phyloP scores from a whole-genome alignment of 1,284 basidiomycete genomes.

The Ceratobasidium sp. region DNA sequence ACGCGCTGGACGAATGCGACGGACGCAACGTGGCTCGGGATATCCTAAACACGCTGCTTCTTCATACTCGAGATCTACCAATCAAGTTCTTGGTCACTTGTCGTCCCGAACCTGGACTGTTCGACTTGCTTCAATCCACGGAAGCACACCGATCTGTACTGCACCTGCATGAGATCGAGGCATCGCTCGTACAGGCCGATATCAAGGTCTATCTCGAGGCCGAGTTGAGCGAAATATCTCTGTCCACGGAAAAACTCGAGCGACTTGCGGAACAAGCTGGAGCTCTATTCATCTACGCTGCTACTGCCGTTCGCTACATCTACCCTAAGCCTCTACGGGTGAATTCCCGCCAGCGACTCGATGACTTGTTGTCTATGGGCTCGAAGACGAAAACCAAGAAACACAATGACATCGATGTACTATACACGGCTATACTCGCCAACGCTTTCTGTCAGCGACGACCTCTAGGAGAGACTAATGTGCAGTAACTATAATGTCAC shows the following conservation, averaged over 20 bases:
- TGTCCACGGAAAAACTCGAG: neutral
- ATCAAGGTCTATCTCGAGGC: neutral
- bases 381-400: no score
- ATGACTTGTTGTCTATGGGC: neutral
- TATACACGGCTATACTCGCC: neutral
- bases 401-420: no score
- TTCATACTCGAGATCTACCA: neutral
- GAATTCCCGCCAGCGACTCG: neutral
- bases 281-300: slow-evolving; percentile 8
- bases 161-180: slow-evolving; percentile 1
- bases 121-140: neutral
- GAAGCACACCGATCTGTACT: neutral
- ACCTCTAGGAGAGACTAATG: no score
- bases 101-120: slow-evolving; percentile 11
- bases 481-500: no score
- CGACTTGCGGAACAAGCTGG: neutral
- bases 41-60: neutral
- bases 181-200: slow-evolving; percentile 1
- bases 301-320: neutral
- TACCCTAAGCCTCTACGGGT: no score
- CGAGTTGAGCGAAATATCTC: neutral
- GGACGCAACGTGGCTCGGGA: neutral
- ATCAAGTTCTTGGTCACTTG: slow-evolving; percentile 18
- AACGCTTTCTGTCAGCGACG: no score
- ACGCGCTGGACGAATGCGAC: slow-evolving; percentile 21